Evolutionary conservation across 78 protist species (phyloP).

Genomic region (Salpingoeca rosetta): DNA sequence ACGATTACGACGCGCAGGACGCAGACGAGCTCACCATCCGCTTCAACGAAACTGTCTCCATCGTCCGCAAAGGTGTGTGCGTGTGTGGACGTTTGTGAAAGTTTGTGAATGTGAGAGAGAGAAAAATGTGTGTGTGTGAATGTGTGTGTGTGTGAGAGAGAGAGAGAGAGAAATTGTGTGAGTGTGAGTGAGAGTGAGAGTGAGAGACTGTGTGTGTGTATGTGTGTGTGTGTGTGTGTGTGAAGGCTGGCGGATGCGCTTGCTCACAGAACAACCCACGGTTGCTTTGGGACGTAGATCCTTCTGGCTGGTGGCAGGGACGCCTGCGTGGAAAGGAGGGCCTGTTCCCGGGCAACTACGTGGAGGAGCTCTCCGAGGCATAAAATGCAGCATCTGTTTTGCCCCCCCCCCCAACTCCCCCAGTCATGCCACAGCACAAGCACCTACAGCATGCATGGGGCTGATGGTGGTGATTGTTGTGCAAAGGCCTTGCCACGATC

Average conservation of each 20-base stretch:
- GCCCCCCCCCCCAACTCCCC: too few species aligned
- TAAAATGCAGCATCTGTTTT: too few species aligned
- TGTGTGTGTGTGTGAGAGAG: not conserved
- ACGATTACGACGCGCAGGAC: conserved; percentile 22
- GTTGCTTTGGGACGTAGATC: too few species aligned
- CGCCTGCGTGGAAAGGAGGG: not conserved
- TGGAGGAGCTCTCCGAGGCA: not conserved
- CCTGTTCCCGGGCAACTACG: not conserved
- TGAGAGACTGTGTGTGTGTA: not conserved
- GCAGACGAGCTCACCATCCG: conserved; percentile 19
- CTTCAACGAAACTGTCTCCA: conserved; percentile 5
- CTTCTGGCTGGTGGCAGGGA: conserved; percentile 29
- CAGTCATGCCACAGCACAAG: not conserved
- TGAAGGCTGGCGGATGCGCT: not conserved
- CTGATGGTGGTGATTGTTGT: not conserved
- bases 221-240: not conserved
- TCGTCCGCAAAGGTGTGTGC: conserved; percentile 8
- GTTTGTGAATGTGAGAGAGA: too few species aligned
- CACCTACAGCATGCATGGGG: not conserved
- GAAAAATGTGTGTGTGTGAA: not conserved
- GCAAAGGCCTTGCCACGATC: not conserved
- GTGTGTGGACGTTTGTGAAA: not conserved
- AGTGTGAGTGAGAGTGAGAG: too few species aligned
- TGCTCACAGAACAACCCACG: too few species aligned
- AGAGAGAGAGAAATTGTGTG: not conserved